Percentiles rank a stretch among this genome's conserved stretches.
phyloP scores from a whole-genome alignment of 306 rosid species.

The Corylus avellana region DNA sequence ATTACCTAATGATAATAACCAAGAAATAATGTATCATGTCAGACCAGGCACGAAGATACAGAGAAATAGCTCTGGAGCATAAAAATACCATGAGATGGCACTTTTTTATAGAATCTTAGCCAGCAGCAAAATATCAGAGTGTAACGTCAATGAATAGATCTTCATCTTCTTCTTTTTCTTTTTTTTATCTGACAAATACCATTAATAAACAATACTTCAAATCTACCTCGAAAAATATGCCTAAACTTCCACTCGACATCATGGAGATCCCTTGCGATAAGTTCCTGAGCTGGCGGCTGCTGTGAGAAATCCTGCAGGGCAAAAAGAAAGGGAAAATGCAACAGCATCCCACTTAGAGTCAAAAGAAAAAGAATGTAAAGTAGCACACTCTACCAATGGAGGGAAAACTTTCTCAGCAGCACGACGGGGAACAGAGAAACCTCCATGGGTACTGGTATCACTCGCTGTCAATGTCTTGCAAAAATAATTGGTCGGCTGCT shows the following conservation, averaged over 20 bases:
- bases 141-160: not conserved
- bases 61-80: not conserved
- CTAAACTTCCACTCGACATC: conserved; percentile 90
- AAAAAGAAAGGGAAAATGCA: conserved; percentile 31
- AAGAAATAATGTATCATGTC: not conserved
- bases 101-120: not conserved
- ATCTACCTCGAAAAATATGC: conserved; percentile 76
- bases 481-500: conserved; percentile 84
- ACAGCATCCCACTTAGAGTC: conserved; percentile 26
- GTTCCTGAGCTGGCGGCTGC: conserved; percentile 90
- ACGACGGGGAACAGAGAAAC: conserved; percentile 93
- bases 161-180: not conserved
- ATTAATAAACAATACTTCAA: not conserved
- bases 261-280: conserved; percentile 86
- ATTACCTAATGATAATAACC: not conserved
- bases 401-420: conserved; percentile 94
- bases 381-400: conserved; percentile 54
- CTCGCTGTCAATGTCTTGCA: conserved; percentile 92
- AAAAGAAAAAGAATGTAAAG: conserved; percentile 16
- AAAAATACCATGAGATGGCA: not conserved
- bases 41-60: not conserved
- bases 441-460: conserved; percentile 92
- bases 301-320: conserved; percentile 65
- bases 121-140: not conserved
- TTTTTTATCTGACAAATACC: not conserved